Conservation (phyloP, 352 stramenopile genomes). For the Phytopythium sindhum region DNA sequence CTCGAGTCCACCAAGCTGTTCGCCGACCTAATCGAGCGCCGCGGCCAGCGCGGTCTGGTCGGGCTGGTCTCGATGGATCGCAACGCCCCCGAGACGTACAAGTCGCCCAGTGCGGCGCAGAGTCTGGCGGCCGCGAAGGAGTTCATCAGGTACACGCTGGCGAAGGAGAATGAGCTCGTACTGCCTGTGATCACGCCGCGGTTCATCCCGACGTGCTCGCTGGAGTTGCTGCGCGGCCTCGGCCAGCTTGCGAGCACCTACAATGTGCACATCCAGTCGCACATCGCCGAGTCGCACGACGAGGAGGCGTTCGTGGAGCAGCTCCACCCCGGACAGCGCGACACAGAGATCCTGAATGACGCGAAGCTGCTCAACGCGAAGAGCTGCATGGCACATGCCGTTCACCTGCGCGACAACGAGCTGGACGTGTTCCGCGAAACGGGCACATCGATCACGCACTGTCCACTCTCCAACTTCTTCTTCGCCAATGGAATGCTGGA, state of each 20-base stretch:
- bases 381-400: slow-evolving; percentile 85
- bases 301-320: slow-evolving; percentile 78
- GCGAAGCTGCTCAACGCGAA: slow-evolving; percentile 59
- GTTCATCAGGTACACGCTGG: slow-evolving; percentile 68
- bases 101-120: slow-evolving; percentile 52
- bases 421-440: slow-evolving; percentile 41
- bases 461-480: slow-evolving; percentile 91
- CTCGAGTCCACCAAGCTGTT: slow-evolving; percentile 70
- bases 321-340: slow-evolving; percentile 57
- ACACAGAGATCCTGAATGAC: slow-evolving; percentile 71
- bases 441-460: slow-evolving; percentile 80
- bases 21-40: slow-evolving; percentile 56
- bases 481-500: slow-evolving; percentile 76
- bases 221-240: slow-evolving; percentile 68
- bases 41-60: slow-evolving; percentile 80
- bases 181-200: slow-evolving; percentile 83
- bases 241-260: slow-evolving; percentile 66
- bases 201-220: slow-evolving; percentile 89
- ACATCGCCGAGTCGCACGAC: slow-evolving; percentile 82
- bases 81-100: slow-evolving; percentile 73
- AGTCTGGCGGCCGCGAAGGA: slow-evolving; percentile 60
- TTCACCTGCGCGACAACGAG: slow-evolving; percentile 74
- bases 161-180: slow-evolving; percentile 50
- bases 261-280: slow-evolving; percentile 76
- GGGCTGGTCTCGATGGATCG: slow-evolving; percentile 92